Evolutionary conservation across 805 yeast genomes (phyloP).

Genomic region (Cyberlindnera galapagoensis): DNA sequence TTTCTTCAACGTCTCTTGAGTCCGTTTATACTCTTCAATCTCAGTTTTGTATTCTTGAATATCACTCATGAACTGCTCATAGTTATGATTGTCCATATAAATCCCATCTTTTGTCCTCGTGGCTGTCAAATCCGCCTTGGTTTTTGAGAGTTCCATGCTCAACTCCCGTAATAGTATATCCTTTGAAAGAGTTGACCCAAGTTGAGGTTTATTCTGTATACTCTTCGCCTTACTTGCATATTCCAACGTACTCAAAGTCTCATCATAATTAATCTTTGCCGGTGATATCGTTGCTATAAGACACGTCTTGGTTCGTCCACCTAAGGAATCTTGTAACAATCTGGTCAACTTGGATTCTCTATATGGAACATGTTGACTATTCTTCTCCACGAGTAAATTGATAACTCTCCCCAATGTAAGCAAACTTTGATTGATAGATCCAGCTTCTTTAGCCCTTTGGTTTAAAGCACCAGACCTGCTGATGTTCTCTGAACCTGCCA

Average conservation of each 20-base stretch:
- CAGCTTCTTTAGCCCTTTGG: conserved; percentile 88
- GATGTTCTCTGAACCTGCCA: conserved; percentile 94
- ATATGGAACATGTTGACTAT: conserved; percentile 71
- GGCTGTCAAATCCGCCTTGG: conserved; percentile 53
- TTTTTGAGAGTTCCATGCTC: conserved; percentile 41
- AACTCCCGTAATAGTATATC: conserved; percentile 39
- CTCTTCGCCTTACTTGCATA: conserved; percentile 85
- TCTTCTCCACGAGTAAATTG: conserved; percentile 58
- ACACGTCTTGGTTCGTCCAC: conserved; percentile 84
- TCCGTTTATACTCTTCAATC: conserved; percentile 38
- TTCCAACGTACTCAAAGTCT: conserved; percentile 78
- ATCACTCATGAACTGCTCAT: conserved; percentile 43
- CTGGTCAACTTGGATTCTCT: conserved; percentile 76
- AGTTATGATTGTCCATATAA: conserved; percentile 53
- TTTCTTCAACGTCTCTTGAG: conserved; percentile 31
- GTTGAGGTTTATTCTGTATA: conserved; percentile 67
- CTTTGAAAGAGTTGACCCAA: conserved; percentile 50
- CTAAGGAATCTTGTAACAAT: conserved; percentile 71
- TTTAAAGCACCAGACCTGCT: conserved; percentile 81
- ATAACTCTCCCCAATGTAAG: conserved; percentile 87
- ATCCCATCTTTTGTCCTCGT: conserved; percentile 61
- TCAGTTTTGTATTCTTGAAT: conserved; percentile 44
- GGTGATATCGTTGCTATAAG: conserved; percentile 86
- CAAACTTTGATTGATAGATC: conserved; percentile 83
- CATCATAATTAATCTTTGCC: conserved; percentile 69